Evolutionary conservation across 768 basidiomycete genomes (phyloP), one percentile per base, ranked within the genome.

Genomic region (Leccinum uliginosum): DNA sequence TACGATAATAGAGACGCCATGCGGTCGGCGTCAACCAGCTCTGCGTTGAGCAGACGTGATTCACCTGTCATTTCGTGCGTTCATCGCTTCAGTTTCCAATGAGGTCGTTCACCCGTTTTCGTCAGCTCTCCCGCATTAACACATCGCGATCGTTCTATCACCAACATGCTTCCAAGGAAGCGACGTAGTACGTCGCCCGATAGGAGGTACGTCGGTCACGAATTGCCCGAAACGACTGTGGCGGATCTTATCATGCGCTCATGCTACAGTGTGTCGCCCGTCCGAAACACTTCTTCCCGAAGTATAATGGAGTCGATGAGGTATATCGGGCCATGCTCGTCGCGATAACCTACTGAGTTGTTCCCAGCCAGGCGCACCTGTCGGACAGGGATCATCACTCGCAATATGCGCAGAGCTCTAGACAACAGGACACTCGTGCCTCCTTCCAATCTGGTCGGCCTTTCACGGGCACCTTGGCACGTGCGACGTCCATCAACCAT

Each of bases 101-200:
- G 55, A 54, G 38, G 58, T 52, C 30, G 30, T 60, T 63, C 51
- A 67, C 59, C 40, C 55, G 58, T 62, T 49, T 50, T 49, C 47
- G 17, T 40, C 56, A 71, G 70, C 55, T 73, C 70, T 29, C 71
- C 70, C 53, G 54, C 65, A 60, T 57, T 67, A 46, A 63, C 64
- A n/a, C 60, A 61, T 35, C 54, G 62, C 56, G 70, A 64, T 58
- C 65, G 65, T 40, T 63, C 63, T 56, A 57, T 67, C 61, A 60
- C 72, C 57, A 72, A 59, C 55, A 64, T 65, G 26, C 54, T 72
- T 24, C 72, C 71, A 46, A 70, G 59, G 55, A 72, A 73, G 59
- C 66, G 71, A 51, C 65, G 70, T 53, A 71, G 71, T 27, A 64
- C 71, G 35, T 72, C 71, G 26, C 72, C 70, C 17, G 70, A 63